These are phyloP conservation scores for Saccharomycopsis hybrid DNA, from an alignment of 1,139 yeast genomes.

Conservation along the genomic window DNA sequence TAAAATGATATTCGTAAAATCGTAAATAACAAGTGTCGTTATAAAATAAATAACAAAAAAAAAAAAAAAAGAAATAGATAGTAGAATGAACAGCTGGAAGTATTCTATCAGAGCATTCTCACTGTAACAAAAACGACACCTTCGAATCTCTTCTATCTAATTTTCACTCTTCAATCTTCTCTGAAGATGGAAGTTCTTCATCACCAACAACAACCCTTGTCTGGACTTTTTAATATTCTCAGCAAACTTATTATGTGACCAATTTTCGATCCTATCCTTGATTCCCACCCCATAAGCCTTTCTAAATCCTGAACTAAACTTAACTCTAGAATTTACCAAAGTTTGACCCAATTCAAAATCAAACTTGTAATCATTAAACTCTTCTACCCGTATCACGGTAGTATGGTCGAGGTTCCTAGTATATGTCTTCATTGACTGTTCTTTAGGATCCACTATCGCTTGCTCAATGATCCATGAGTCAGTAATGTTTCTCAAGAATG, in stretches of 20 bases:
- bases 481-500: slow-evolving; percentile 65
- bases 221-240: slow-evolving; percentile 63
- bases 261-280: slow-evolving; percentile 68
- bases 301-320: slow-evolving; percentile 64
- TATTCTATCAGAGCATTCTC: too few species aligned
- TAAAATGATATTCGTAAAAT: too few species aligned
- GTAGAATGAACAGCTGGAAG: background rate
- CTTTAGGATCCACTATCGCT: slow-evolving; percentile 62
- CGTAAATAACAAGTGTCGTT: too few species aligned
- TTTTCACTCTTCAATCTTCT: background rate
- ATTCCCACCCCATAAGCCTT: slow-evolving; percentile 40
- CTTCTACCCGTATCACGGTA: slow-evolving; percentile 73
- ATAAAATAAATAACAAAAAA: too few species aligned
- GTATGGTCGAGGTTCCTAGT: slow-evolving; percentile 86
- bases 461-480: slow-evolving; percentile 84
- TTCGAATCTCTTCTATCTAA: background rate
- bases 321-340: slow-evolving; percentile 46
- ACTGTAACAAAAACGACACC: background rate
- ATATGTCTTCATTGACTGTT: slow-evolving; percentile 56
- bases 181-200: slow-evolving; percentile 41
- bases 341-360: slow-evolving; percentile 31
- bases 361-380: slow-evolving; percentile 49
- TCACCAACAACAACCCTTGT: slow-evolving; percentile 70
- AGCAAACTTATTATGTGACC: slow-evolving; percentile 70
- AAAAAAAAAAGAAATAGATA: slow-evolving; percentile 1